Conservation (phyloP, 371 early-diverging fungal species). For the Mucor irregularis region DNA sequence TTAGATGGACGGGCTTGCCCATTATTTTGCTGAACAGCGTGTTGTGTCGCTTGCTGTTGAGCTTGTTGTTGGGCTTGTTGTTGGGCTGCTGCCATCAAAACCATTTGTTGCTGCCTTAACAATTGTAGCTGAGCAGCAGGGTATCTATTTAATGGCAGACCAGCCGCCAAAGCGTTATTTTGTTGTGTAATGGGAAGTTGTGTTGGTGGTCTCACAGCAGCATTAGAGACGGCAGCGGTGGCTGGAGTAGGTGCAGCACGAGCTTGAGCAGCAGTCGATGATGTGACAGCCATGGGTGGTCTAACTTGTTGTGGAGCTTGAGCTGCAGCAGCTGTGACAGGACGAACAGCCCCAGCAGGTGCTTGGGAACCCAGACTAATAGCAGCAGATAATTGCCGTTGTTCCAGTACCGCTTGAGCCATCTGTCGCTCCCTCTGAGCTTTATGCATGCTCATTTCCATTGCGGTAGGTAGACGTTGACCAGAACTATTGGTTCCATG, state of each 20-base stretch:
- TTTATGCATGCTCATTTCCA: conserved; percentile 74
- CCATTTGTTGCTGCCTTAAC: conserved; percentile 51
- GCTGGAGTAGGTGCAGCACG: conserved; percentile 26
- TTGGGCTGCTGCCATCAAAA: conserved; percentile 36
- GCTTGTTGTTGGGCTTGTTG: conserved; percentile 25
- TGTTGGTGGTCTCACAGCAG: conserved; percentile 25
- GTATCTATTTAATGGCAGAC: conserved; percentile 38
- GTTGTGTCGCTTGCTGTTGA: conserved; percentile 24
- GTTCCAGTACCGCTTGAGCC: conserved; percentile 68
- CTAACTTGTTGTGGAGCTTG: conserved; percentile 5
- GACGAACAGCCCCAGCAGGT: conserved; percentile 3
- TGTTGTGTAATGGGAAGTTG: conserved; percentile 27
- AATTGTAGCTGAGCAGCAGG: conserved; percentile 53
- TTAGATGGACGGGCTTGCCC: conserved; percentile 23
- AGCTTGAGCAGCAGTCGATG: conserved; percentile 15
- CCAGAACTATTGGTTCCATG: conserved; percentile 49
- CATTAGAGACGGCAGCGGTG: conserved; percentile 16
- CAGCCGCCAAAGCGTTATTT: conserved; percentile 21
- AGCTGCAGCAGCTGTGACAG: background rate
- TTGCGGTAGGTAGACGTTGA: conserved; percentile 63
- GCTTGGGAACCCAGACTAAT: conserved; percentile 24
- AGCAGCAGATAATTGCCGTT: conserved; percentile 61
- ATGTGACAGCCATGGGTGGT: conserved; percentile 1
- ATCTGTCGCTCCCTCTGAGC: conserved; percentile 75
- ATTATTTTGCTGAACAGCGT: conserved; percentile 15